Evolutionary conservation across 2,329 filamentous ascomycete species (phyloP), one percentile per base, ranked within the genome.

Genomic region (Fusarium algeriense): DNA sequence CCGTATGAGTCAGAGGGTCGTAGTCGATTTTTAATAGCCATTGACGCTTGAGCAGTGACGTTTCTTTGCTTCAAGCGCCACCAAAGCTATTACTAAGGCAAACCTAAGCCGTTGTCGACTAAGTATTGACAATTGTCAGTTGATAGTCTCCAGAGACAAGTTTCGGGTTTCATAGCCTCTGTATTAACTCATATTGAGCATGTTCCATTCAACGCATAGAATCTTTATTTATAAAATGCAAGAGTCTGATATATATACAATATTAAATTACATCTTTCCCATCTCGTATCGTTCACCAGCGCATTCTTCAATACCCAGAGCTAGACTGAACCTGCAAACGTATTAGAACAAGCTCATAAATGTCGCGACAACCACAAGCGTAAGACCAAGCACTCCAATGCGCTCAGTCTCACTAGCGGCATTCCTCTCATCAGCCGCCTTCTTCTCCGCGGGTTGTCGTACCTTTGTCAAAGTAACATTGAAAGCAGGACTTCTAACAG

Each of bases 401-500:
- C 57, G 52, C 37, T 44, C 48, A 28, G 28, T 60, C 54, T 41
- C 38, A 13, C 35, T 28, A 8, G 45, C 70, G 13, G 61, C 65
- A 26, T 35, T 73, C 4, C 19, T 46, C 0, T 56, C 63, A 2
- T 12, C 64, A 0, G 48, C 41, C 1, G 59, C 60, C 58, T 70
- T 73, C 59, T 76, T 73, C 54, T 69, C 57, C 3, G 58, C 70
- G 57, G 73, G 62, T 20, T 64, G 49, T 38, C 70, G 67, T 70
- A 78, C 75, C 75, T 76, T 79, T 8, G 59, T 76, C 49, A 78
- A 26, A 5, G 76, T 76, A 3, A 78, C 70, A 34, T 77, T 75
- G 43, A 79, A 78, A 6, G 71, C 76, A 35, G 70, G 70, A 37
- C 48, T 79, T 60, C 37, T 69, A 3, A 79, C 70, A 20, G 66